Base-by-base conservation (phyloP, 176 grass and related monocot species). In the Leersia perrieri region DNA sequence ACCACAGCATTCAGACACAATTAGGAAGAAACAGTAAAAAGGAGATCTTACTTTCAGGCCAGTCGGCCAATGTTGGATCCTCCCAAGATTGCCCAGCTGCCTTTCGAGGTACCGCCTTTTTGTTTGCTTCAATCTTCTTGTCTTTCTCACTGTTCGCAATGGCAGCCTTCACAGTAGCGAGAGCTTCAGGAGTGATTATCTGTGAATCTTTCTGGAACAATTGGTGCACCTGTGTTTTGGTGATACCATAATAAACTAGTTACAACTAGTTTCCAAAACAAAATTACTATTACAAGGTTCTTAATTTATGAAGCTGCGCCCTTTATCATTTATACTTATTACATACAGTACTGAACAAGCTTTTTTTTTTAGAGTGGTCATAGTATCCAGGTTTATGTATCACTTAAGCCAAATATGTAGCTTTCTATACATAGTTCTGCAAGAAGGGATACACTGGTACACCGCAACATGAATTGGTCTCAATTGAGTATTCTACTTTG, bases 21-120 rank as follows among this genome's bases (percentile, higher is more conserved):
- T 18, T 66, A 11, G 3, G 53, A 35, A 55, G 33, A 70, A 82
- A 36, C 23, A 72, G 74, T 55, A 51, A 3, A 22, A 33, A 23
- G 57, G 82, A 76, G 9, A 80, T 63, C 87, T 68, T 94, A 97
- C 94, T 90, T 87, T 97, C 87, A 80, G 84, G 89, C 94, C 94
- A 97, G 74, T 92, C 88, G 70, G 87, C 82, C 55, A 94, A 78
- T 12, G 87, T 90, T 1, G 87, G 89, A 68, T 97, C 94, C 64
- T 94, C 89, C 94, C 94, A 97, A 51, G 65, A 84, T 58, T 97
- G 89, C 23, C 91, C 91, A 76, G 89, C 94, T 76, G 94, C 91
- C 82, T 97, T 97, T 60, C 85, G 67, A 74, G 91, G 91, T 53
- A 97, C 67, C 13, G 71, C 82, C 68, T 88, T 97, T 75, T 84